Base-by-base conservation (phyloP, 176 grass and related monocot genomes). In the Aegilops umbellulata region DNA sequence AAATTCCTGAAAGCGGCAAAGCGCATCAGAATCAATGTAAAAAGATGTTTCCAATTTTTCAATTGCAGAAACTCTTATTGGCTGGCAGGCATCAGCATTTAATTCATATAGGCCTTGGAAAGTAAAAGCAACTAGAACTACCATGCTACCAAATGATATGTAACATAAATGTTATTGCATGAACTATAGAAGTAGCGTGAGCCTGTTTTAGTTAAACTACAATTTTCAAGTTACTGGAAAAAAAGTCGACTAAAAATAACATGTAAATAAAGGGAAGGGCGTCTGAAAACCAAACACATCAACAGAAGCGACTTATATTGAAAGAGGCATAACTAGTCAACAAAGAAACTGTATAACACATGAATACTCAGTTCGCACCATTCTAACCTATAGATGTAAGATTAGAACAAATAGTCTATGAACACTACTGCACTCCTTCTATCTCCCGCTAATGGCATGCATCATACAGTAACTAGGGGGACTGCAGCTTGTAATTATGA, bases 1-100 rank as follows among this genome's bases (percentile, higher is more conserved):
- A 92, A 79, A 63, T 86, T 19, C 79, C 90, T 92, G 87, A 39
- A 79, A 38, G 36, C 36, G 36, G 36, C 36, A 8, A 38, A 38
- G 36, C 36, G 36, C 36, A 38, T 38, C 36, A 38, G 36, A 38
- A 38, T 10, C 39, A 41, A 74, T 46, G 11, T 38, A 74, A 44
- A 69, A 35, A 19, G n/a, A n/a, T 7, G 25, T 68, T 68, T 68
- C 29, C 8, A 38, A 38, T 9, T 9, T 38, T 38, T 9, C 36
- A 38, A 9, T 9, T 38, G 36, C 36, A 38, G 39, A 41, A 34
- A 68, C 65, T 32, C 26, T 68, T 68, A 68, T 7, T 34, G 80
- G 27, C 31, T 42, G 41, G 41, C 10, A 75, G 75, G 12, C 12
- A 46, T 46, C 16, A 41, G 9, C 2, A 41, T 10, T 41, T 41